These are phyloP conservation scores for Plectosphaerella cucumerina DNA, from an alignment of 2,329 filamentous ascomycete genomes.

Conservation along the genomic window DNA sequence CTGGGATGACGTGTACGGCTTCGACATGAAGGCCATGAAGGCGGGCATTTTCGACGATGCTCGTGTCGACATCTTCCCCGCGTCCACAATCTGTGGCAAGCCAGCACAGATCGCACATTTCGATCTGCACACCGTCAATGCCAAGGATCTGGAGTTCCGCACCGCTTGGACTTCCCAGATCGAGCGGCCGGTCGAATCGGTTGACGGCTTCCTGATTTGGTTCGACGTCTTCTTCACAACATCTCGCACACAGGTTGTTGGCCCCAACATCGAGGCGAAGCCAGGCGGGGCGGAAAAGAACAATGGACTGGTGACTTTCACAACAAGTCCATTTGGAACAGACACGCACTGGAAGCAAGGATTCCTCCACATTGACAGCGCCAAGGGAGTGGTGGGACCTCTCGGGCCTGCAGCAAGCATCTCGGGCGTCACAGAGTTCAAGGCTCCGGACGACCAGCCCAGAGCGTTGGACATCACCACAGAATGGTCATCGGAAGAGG, in stretches of 20 bases:
- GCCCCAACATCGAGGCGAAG: conserved; percentile 42
- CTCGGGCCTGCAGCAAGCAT: conserved; percentile 54
- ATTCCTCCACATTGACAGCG: conserved; percentile 51
- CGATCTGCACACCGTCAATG: conserved; percentile 68
- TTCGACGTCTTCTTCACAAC: conserved; percentile 91
- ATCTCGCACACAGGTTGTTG: conserved; percentile 46
- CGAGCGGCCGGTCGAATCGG: conserved; percentile 54
- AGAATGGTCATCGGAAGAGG: conserved; percentile 50
- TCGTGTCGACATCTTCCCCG: conserved; percentile 69
- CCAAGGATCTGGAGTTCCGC: conserved; percentile 72
- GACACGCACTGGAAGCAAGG: conserved; percentile 92
- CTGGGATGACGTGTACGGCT: conserved; percentile 92
- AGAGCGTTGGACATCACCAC: conserved; percentile 63
- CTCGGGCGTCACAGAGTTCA: conserved; percentile 65
- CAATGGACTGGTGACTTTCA: conserved; percentile 61
- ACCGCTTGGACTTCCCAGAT: conserved; percentile 62
- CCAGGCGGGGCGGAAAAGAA: conserved; percentile 28
- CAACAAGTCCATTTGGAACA: conserved; percentile 72
- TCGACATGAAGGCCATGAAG: conserved; percentile 91
- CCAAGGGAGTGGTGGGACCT: neutral
- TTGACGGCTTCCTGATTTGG: conserved; percentile 91
- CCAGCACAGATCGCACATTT: conserved; percentile 68
- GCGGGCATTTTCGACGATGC: conserved; percentile 76
- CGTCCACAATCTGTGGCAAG: conserved; percentile 53
- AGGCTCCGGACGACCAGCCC: conserved; percentile 65